Evolutionary conservation across 2,329 filamentous ascomycete genomes (phyloP).

Genomic region (Cladophialophora psammophila): DNA sequence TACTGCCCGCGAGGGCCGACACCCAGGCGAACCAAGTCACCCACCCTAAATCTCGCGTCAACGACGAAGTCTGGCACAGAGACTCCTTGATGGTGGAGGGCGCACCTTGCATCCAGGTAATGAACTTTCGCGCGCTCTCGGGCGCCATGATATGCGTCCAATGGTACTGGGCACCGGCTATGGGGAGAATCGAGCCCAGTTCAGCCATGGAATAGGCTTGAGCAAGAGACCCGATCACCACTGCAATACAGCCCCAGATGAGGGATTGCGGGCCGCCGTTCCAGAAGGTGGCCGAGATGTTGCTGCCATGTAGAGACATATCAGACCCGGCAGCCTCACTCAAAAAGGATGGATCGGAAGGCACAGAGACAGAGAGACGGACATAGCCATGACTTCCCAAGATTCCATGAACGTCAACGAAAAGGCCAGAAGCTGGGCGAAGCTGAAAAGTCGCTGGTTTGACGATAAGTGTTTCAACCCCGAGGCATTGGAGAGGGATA

Average conservation of each 20-base stretch:
- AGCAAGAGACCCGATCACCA: slow-evolving; percentile 43
- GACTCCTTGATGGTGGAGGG: slow-evolving; percentile 26
- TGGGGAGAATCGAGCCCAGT: slow-evolving; percentile 51
- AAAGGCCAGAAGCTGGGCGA: slow-evolving; percentile 37
- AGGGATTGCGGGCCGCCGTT: slow-evolving; percentile 47
- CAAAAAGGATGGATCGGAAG: not conserved
- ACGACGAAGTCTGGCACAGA: not conserved
- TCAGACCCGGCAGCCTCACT: not conserved
- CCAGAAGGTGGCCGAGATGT: slow-evolving; percentile 40
- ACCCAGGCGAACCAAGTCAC: slow-evolving; percentile 54
- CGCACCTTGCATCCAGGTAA: slow-evolving; percentile 46
- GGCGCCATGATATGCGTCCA: slow-evolving; percentile 50
- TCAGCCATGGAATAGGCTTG: slow-evolving; percentile 50
- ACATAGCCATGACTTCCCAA: slow-evolving; percentile 39
- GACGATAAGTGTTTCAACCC: not conserved
- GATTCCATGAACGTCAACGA: slow-evolving; percentile 37
- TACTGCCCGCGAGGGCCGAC: slow-evolving; percentile 43
- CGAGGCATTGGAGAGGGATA: not conserved
- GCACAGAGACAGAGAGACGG: not conserved
- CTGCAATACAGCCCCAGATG: slow-evolving; percentile 45
- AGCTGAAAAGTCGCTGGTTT: slow-evolving; percentile 34
- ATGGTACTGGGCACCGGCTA: slow-evolving; percentile 54
- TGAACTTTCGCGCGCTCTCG: slow-evolving; percentile 42
- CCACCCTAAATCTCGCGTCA: slow-evolving; percentile 43
- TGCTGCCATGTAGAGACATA: slow-evolving; percentile 15